These are phyloP conservation scores for Alternaria gaisen DNA, from an alignment of 2,329 filamentous ascomycete genomes.

Conservation along the genomic window DNA sequence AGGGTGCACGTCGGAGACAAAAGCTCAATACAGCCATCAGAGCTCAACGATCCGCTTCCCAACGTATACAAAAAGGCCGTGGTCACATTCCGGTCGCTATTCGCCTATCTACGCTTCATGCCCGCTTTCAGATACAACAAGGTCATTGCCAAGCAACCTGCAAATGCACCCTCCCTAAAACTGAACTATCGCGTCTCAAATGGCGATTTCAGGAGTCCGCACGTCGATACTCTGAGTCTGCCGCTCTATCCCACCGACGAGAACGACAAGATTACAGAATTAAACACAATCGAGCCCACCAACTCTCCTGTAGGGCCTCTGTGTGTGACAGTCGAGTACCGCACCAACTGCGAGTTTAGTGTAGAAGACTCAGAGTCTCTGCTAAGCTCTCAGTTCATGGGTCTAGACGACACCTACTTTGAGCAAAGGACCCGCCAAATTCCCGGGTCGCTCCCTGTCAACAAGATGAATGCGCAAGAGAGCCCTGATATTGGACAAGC, in stretches of 20 bases:
- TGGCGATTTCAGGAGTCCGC: constrained; percentile 62
- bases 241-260: constrained; percentile 68
- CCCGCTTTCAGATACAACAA: constrained; percentile 88
- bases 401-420: constrained; percentile 87
- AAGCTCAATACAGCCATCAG: constrained; percentile 62
- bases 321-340: constrained; percentile 81
- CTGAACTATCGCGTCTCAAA: constrained; percentile 82
- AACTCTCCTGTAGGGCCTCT: constrained; percentile 88
- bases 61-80: constrained; percentile 98
- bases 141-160: constrained; percentile 73
- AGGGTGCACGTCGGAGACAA: constrained; percentile 78
- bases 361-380: constrained; percentile 91
- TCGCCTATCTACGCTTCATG: constrained; percentile 80
- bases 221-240: constrained; percentile 74
- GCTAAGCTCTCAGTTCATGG: constrained; percentile 92
- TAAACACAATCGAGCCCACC: constrained; percentile 77
- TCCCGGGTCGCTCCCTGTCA: constrained; percentile 77
- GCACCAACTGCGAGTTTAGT: constrained; percentile 87
- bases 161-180: constrained; percentile 69
- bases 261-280: constrained; percentile 70
- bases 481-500: constrained; percentile 75
- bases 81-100: constrained; percentile 90
- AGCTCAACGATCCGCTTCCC: constrained; percentile 71
- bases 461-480: constrained; percentile 59
- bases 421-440: constrained; percentile 73